Percentiles rank a stretch among this genome's conserved stretches.
phyloP scores from a whole-genome alignment of 805 yeast genomes.

The Candida ovalis region DNA sequence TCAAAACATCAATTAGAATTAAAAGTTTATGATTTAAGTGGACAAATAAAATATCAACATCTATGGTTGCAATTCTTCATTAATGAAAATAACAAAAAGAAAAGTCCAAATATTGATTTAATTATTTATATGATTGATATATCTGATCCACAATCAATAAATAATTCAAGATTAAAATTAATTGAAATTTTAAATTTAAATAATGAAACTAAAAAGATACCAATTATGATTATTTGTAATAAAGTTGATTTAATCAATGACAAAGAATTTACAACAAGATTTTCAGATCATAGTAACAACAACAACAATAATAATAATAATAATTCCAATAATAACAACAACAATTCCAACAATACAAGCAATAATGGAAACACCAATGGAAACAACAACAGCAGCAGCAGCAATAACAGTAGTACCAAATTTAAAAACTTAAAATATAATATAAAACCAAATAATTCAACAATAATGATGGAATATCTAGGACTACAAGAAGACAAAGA shows the following conservation, averaged over 20 bases:
- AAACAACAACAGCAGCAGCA: slow-evolving; percentile 1
- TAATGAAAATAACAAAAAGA: not conserved
- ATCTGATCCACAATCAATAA: slow-evolving; percentile 26
- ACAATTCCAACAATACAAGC: too few relatives aligned
- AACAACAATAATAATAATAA: slow-evolving; percentile 5
- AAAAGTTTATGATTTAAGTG: slow-evolving; percentile 29
- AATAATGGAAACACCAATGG: slow-evolving; percentile 2
- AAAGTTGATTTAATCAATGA: slow-evolving; percentile 26
- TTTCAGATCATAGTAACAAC: slow-evolving; percentile 4
- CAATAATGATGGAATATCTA: slow-evolving; percentile 16
- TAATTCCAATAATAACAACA: not conserved
- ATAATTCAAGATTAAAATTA: slow-evolving; percentile 18
- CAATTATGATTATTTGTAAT: slow-evolving; percentile 29
- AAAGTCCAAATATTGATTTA: slow-evolving; percentile 9
- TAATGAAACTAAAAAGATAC: slow-evolving; percentile 15
- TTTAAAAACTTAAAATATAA: slow-evolving; percentile 8
- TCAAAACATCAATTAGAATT: slow-evolving; percentile 10
- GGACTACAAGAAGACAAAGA: slow-evolving; percentile 14
- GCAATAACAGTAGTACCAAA: slow-evolving; percentile 1
- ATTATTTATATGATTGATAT: slow-evolving; percentile 29
- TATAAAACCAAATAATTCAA: slow-evolving; percentile 5
- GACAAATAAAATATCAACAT: slow-evolving; percentile 25
- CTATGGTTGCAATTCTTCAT: slow-evolving; percentile 21
- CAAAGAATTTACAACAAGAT: slow-evolving; percentile 6
- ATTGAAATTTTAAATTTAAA: slow-evolving; percentile 19